These are phyloP conservation scores for Borovskyia barvae DNA, from an alignment of 208 protist species.

Conservation along the genomic window DNA sequence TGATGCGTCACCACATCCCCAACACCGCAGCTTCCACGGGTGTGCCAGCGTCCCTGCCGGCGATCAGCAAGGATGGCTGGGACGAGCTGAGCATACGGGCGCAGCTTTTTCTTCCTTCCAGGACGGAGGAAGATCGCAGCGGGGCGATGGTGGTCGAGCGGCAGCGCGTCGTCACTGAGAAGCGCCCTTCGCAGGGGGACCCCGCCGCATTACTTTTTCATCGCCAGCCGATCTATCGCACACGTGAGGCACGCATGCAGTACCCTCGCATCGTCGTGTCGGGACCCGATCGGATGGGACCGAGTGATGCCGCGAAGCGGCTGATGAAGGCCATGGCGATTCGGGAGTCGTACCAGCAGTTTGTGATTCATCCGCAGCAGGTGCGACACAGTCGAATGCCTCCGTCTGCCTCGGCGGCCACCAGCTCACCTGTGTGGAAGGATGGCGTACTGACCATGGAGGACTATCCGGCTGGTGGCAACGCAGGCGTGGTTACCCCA, in stretches of 20 bases:
- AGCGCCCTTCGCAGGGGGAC: conserved; percentile 7
- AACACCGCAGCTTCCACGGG: background rate
- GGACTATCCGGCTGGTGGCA: background rate
- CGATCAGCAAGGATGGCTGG: background rate
- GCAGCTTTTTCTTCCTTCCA: conserved; percentile 5
- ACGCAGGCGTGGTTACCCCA: background rate
- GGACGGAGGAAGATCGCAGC: conserved; percentile 8
- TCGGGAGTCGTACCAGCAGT: conserved; percentile 57
- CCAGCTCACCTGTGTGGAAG: conserved; percentile 2
- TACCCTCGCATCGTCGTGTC: conserved; percentile 79
- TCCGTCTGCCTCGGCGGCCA: background rate
- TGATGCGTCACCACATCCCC: background rate
- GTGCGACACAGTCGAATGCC: background rate
- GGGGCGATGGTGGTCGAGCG: background rate
- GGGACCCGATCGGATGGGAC: conserved; percentile 30
- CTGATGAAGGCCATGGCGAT: conserved; percentile 30
- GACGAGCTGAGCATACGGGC: conserved; percentile 2
- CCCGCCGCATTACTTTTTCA: conserved; percentile 15
- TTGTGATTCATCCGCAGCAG: conserved; percentile 1
- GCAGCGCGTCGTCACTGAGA: conserved; percentile 1
- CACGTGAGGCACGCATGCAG: conserved; percentile 27
- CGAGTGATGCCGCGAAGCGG: conserved; percentile 32
- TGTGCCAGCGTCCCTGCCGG: background rate
- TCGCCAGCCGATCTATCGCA: conserved; percentile 6
- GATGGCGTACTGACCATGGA: conserved; percentile 15